phyloP scores from a whole-genome alignment of 139 green algal genomes.

The Desmodesmus armatus region DNA sequence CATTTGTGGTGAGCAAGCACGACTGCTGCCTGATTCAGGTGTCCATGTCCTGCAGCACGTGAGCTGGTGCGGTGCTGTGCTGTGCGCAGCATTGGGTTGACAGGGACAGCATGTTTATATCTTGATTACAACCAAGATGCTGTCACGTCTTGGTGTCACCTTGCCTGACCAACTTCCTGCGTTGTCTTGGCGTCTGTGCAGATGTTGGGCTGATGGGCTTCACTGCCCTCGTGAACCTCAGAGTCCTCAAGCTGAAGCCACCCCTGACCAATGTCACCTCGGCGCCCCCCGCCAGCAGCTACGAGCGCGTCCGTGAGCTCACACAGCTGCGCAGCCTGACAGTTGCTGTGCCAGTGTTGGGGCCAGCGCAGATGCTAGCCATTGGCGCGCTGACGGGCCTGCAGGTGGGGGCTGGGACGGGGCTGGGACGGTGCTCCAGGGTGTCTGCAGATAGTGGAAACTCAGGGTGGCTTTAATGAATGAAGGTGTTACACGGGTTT shows the following conservation, averaged over 20 bases:
- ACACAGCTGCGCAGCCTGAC: constrained; percentile 45
- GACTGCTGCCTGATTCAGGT: no score
- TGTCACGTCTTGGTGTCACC: no score
- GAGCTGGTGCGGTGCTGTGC: no score
- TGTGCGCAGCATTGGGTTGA: no score
- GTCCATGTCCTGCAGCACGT: no score
- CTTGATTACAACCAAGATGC: no score
- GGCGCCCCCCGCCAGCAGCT: neutral
- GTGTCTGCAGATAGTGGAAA: neutral
- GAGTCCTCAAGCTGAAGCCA: neutral
- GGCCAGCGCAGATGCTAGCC: neutral
- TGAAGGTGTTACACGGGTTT: no score
- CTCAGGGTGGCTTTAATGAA: neutral
- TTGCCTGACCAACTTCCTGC: constrained; percentile 29
- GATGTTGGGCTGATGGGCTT: no score
- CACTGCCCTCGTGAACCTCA: constrained; percentile 28
- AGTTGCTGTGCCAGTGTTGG: constrained; percentile 3
- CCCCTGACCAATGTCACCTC: neutral
- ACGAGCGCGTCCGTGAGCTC: neutral
- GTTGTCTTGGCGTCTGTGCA: no score
- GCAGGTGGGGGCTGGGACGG: neutral
- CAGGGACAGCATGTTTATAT: neutral
- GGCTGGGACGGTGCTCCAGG: neutral
- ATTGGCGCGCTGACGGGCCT: constrained; percentile 15
- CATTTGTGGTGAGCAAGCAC: no score